These are phyloP conservation scores for Diutina neorugosa DNA, from an alignment of 1,139 yeast genomes.

Conservation along the genomic window DNA sequence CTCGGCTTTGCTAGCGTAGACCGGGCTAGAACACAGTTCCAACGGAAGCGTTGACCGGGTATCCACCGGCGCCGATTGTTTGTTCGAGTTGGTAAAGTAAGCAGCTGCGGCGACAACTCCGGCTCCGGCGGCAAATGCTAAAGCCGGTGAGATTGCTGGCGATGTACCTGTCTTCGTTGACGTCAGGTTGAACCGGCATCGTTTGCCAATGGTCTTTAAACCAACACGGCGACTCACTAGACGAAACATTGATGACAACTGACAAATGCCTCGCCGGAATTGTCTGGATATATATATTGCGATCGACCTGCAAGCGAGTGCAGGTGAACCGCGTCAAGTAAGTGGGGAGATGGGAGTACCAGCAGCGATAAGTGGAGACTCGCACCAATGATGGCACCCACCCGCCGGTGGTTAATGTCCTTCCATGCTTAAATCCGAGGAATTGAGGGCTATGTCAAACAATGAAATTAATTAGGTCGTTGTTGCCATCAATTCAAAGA, in stretches of 20 bases:
- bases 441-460: too few species aligned
- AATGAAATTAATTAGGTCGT: too few species aligned
- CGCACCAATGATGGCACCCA: not conserved
- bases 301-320: not conserved
- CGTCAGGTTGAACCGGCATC: not conserved
- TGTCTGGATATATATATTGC: not conserved
- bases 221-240: not conserved
- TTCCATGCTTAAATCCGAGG: not conserved
- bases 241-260: not conserved
- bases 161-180: not conserved
- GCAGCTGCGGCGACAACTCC: not conserved
- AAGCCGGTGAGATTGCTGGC: not conserved
- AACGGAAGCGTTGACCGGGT: not conserved
- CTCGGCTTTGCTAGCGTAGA: not conserved
- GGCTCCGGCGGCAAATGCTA: not conserved
- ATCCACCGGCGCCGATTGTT: not conserved
- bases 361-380: not conserved
- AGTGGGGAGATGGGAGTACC: not conserved
- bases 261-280: not conserved
- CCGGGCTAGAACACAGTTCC: not conserved
- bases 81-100: not conserved
- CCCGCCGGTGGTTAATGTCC: not conserved
- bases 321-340: not conserved
- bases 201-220: not conserved
- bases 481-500: too few species aligned